A percentile compares a stretch with the other conserved stretches of the same genome.
phyloP scores from a whole-genome alignment of 2,329 filamentous ascomycete species.

The Pseudogymnoascus sp. region DNA sequence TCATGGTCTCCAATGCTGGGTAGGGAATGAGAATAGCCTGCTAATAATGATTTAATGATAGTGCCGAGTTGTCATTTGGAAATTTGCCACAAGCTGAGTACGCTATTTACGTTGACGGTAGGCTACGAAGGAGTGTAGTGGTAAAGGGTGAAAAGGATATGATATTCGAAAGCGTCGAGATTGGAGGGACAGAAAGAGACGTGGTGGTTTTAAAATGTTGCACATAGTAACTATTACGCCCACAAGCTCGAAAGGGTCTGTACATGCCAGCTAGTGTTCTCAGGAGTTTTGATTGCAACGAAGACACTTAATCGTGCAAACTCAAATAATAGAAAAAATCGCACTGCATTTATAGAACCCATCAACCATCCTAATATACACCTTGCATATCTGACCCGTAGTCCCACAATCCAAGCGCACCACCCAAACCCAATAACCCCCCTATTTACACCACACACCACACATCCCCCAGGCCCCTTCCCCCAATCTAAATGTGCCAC shows the following conservation, averaged over 20 bases:
- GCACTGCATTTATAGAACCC: not conserved
- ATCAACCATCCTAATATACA: not conserved
- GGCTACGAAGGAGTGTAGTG: not conserved
- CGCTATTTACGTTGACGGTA: not conserved
- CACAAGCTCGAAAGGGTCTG: not conserved
- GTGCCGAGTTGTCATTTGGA: not conserved
- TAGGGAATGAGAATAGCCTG: not conserved
- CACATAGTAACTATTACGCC: not conserved
- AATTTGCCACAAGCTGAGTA: not conserved
- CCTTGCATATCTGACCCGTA: not conserved
- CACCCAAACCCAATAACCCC: not conserved
- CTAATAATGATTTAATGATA: not conserved
- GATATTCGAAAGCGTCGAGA: not conserved
- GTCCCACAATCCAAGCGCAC: not conserved
- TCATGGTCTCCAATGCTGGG: not conserved
- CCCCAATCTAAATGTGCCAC: too few relatives aligned
- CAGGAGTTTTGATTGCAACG: not conserved
- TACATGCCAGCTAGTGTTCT: not conserved
- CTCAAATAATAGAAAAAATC: not conserved
- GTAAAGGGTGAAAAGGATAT: not conserved
- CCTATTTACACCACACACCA: too few relatives aligned
- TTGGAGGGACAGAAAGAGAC: not conserved
- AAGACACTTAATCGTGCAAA: not conserved
- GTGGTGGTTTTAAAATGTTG: not conserved
- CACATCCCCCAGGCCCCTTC: too few relatives aligned